Percentiles rank a stretch among this genome's conserved stretches.
Evolutionary conservation across 148 eudicot genomes (phyloP).

Genomic region (Vaccinium macrocarpon): DNA sequence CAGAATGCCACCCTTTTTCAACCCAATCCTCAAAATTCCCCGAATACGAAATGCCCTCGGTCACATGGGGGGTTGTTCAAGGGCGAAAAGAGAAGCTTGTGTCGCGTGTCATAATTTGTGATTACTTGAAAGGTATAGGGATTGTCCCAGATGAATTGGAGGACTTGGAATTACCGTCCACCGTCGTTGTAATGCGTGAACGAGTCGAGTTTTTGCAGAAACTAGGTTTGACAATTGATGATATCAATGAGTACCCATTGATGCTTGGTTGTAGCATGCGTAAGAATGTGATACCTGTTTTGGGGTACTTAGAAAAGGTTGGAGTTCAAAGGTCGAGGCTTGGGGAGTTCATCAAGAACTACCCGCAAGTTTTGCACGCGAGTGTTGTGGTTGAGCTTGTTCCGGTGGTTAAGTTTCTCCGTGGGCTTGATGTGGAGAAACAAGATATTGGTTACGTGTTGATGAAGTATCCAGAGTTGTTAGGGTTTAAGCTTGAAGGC

Average conservation of each 20-base stretch:
- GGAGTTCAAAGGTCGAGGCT: constrained; percentile 71
- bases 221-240: constrained; percentile 80
- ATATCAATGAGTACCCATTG: constrained; percentile 82
- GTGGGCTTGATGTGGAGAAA: constrained; percentile 88
- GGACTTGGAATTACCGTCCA: constrained; percentile 84
- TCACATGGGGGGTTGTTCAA: constrained; percentile 94
- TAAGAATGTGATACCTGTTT: constrained; percentile 81
- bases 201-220: constrained; percentile 91
- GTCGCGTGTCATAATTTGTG: constrained; percentile 80
- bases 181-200: constrained; percentile 91
- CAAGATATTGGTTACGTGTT: constrained; percentile 86
- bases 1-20: constrained; percentile 42
- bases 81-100: constrained; percentile 89
- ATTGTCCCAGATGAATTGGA: constrained; percentile 80
- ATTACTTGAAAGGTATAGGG: constrained; percentile 78
- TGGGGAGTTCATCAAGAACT: constrained; percentile 85
- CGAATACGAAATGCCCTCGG: constrained; percentile 93
- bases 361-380: constrained; percentile 79
- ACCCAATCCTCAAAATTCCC: constrained; percentile 57
- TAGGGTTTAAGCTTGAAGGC: constrained; percentile 94
- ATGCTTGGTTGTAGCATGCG: constrained; percentile 93
- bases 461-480: constrained; percentile 80
- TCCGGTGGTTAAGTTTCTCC: constrained; percentile 75
- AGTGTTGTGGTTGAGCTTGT: constrained; percentile 94
- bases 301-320: constrained; percentile 84